Evolutionary conservation across 768 basidiomycete species (phyloP).

Genomic region (Mycena galopus): DNA sequence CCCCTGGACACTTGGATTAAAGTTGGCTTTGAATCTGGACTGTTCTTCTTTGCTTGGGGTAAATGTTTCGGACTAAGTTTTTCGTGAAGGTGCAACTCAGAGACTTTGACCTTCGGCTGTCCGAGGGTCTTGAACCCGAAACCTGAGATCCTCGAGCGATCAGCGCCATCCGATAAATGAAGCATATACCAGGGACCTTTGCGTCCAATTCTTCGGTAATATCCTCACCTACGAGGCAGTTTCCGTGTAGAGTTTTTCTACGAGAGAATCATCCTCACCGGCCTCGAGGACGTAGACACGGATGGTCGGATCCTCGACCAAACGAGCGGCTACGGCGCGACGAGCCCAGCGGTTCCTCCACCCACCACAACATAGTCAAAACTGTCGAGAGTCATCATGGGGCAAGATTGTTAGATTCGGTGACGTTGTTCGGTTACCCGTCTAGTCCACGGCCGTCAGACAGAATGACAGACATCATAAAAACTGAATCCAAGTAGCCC

Average conservation of each 20-base stretch:
- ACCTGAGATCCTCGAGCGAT: not conserved
- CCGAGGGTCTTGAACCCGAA: not conserved
- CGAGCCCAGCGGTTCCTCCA: conserved; percentile 48
- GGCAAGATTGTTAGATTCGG: too few relatives aligned
- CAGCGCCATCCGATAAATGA: not conserved
- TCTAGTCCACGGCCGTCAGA: too few relatives aligned
- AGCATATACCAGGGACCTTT: not conserved
- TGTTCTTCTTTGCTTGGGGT: conserved; percentile 1
- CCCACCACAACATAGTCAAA: conserved; percentile 40
- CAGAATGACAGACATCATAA: too few relatives aligned
- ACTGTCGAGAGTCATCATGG: too few relatives aligned
- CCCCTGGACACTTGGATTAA: conserved; percentile 21
- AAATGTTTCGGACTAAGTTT: conserved; percentile 35
- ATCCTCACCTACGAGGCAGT: too few relatives aligned
- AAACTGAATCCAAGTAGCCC: too few relatives aligned
- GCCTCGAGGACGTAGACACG: conserved; percentile 51
- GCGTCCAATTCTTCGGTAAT: conserved; percentile 1
- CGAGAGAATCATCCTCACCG: conserved; percentile 10
- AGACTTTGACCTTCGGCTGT: conserved; percentile 29
- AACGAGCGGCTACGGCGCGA: conserved; percentile 47
- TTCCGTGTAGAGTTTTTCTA: too few relatives aligned
- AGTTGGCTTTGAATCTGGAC: not conserved
- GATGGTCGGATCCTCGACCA: conserved; percentile 44
- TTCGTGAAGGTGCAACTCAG: conserved; percentile 36
- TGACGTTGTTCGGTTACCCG: too few relatives aligned